Conservation (phyloP, 1,284 basidiomycete species). For the Athelia psychrophila region DNA sequence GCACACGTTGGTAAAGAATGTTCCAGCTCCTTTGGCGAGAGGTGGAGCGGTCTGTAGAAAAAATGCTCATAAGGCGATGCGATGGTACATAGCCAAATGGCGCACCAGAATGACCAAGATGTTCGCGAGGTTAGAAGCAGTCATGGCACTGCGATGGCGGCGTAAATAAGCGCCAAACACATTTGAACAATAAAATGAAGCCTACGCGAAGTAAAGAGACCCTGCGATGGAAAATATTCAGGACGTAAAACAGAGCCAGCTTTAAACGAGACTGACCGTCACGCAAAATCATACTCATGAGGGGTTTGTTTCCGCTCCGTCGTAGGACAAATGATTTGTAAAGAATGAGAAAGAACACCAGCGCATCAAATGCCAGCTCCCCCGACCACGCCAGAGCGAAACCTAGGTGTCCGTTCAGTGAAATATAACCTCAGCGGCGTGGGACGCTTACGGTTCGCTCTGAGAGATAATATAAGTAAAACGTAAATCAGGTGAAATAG, state of each 20-base stretch:
- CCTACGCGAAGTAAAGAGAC: not conserved
- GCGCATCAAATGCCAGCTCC: not conserved
- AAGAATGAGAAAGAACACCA: not conserved
- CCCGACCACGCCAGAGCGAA: not conserved
- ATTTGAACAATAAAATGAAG: no score
- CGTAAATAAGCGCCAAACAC: slow-evolving; percentile 19
- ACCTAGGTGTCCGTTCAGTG: not conserved
- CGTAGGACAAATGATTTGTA: not conserved
- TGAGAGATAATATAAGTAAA: not conserved
- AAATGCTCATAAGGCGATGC: not conserved
- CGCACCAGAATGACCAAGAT: slow-evolving; percentile 11
- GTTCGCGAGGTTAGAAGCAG: slow-evolving; percentile 9
- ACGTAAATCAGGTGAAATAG: no score
- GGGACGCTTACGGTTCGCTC: not conserved
- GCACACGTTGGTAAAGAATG: not conserved
- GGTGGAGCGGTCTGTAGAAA: not conserved
- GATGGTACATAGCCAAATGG: no score
- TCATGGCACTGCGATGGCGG: slow-evolving; percentile 14
- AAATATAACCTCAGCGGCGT: not conserved
- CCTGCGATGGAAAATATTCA: not conserved
- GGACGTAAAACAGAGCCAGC: not conserved
- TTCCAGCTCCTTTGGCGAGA: not conserved
- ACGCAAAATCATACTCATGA: not conserved
- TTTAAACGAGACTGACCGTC: not conserved
- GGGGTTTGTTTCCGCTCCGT: not conserved